Evolutionary conservation across 805 yeast species (phyloP).

Genomic region (Lipomyces starkeyi): DNA sequence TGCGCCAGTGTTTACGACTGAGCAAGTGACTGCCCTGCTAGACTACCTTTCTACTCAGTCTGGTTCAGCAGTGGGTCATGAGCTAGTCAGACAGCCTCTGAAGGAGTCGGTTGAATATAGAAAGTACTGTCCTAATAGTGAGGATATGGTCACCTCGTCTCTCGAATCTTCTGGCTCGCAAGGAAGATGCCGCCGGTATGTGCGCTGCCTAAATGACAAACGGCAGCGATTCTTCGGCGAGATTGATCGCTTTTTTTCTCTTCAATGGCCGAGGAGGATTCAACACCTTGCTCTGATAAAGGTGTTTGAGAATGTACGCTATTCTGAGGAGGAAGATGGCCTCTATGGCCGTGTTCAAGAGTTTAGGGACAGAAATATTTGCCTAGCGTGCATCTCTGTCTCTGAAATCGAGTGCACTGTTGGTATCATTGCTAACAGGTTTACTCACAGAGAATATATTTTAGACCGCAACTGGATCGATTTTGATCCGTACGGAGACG

Average conservation of each 20-base stretch:
- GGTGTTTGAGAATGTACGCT: neutral
- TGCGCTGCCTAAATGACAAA: constrained; percentile 9
- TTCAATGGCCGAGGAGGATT: constrained; percentile 1
- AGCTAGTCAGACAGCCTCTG: constrained; percentile 2
- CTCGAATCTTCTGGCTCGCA: neutral
- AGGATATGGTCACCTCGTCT: constrained; percentile 2
- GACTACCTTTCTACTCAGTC: constrained; percentile 5
- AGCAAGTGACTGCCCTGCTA: constrained; percentile 2
- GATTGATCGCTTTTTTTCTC: constrained; percentile 2
- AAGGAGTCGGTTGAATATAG: neutral
- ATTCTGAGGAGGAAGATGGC: neutral
- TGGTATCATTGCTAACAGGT: constrained; percentile 4
- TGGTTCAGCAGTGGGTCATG: constrained; percentile 1
- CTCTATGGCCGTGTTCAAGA: neutral
- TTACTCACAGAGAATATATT: neutral
- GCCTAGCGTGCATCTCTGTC: constrained; percentile 6
- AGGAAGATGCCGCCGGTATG: neutral
- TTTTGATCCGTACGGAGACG: constrained; percentile 7
- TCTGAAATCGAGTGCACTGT: constrained; percentile 8
- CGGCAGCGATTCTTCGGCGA: constrained; percentile 5
- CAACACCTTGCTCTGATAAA: constrained; percentile 6
- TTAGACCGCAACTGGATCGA: constrained; percentile 1
- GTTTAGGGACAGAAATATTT: neutral
- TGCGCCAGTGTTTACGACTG: neutral
- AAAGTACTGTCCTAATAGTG: constrained; percentile 4